A percentile compares a stretch with the other conserved stretches of the same genome.
Evolutionary conservation across 2,329 filamentous ascomycete species (phyloP).

Genomic region (Boeremia lycopersici): DNA sequence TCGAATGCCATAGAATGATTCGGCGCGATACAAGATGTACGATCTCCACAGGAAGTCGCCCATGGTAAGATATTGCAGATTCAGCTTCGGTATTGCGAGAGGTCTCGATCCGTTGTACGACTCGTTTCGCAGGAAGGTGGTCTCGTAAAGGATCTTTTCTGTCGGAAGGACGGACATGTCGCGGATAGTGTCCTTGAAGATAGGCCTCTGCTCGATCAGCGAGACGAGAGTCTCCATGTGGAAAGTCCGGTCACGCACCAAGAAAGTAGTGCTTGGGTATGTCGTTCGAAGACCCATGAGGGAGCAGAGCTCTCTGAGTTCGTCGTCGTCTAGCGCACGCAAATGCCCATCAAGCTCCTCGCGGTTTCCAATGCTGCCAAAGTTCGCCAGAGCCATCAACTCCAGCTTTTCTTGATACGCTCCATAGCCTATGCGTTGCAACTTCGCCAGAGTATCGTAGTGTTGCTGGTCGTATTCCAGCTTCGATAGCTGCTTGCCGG

Average conservation of each 20-base stretch:
- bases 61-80: conserved; percentile 91
- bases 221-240: conserved; percentile 75
- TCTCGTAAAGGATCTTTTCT: conserved; percentile 80
- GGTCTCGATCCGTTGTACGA: conserved; percentile 85
- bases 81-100: conserved; percentile 90
- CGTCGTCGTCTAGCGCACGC: conserved; percentile 72
- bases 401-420: conserved; percentile 85
- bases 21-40: conserved; percentile 84
- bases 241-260: conserved; percentile 68
- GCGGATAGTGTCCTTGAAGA: conserved; percentile 80
- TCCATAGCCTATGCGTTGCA: conserved; percentile 79
- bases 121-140: conserved; percentile 78
- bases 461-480: conserved; percentile 80
- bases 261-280: conserved; percentile 75
- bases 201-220: conserved; percentile 75
- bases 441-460: conserved; percentile 73
- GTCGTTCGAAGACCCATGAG: conserved; percentile 77
- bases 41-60: conserved; percentile 98
- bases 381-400: conserved; percentile 91
- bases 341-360: conserved; percentile 79
- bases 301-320: conserved; percentile 71
- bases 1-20: conserved; percentile 91
- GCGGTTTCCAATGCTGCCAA: conserved; percentile 81
- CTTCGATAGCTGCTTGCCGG: conserved; percentile 74
- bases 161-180: conserved; percentile 81